phyloP scores from a whole-genome alignment of 75 land plant species.

The Adiantum capillusveneris region DNA sequence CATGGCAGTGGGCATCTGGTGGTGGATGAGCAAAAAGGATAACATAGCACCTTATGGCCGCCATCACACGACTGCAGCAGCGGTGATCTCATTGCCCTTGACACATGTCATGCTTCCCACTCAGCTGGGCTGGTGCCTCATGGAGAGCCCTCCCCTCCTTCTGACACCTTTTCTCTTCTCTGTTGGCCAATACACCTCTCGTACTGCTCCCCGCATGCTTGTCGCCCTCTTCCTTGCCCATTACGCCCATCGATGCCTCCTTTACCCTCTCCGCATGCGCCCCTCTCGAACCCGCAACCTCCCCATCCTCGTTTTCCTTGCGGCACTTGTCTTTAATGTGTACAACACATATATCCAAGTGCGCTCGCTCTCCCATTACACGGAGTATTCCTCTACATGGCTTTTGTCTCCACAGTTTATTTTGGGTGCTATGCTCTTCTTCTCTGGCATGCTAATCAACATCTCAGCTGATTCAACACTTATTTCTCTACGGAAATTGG shows the following conservation, averaged over 20 bases:
- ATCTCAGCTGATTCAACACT: conserved; percentile 58
- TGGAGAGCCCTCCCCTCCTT: conserved; percentile 78
- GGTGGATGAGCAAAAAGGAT: too few relatives aligned
- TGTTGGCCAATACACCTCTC: conserved; percentile 22
- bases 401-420: conserved; percentile 33
- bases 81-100: too few relatives aligned
- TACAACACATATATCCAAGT: conserved; percentile 62
- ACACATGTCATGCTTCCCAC: conserved; percentile 17
- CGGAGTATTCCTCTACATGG: conserved; percentile 29
- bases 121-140: conserved; percentile 66
- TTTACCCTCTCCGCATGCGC: conserved; percentile 55
- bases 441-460: conserved; percentile 57
- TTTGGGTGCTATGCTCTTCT: conserved; percentile 41
- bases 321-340: conserved; percentile 56
- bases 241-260: conserved; percentile 46
- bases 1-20: too few relatives aligned
- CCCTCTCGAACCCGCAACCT: neutral
- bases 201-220: conserved; percentile 10
- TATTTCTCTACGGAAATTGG: conserved; percentile 41
- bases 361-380: conserved; percentile 68
- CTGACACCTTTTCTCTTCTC: conserved; percentile 42
- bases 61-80: too few relatives aligned
- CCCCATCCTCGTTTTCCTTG: conserved; percentile 37
- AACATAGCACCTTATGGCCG: too few relatives aligned
- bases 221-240: conserved; percentile 46